A percentile compares a stretch with the other conserved stretches of the same genome.
phyloP scores from a whole-genome alignment of 208 protist species.

The Crithidia acanthocephali region DNA sequence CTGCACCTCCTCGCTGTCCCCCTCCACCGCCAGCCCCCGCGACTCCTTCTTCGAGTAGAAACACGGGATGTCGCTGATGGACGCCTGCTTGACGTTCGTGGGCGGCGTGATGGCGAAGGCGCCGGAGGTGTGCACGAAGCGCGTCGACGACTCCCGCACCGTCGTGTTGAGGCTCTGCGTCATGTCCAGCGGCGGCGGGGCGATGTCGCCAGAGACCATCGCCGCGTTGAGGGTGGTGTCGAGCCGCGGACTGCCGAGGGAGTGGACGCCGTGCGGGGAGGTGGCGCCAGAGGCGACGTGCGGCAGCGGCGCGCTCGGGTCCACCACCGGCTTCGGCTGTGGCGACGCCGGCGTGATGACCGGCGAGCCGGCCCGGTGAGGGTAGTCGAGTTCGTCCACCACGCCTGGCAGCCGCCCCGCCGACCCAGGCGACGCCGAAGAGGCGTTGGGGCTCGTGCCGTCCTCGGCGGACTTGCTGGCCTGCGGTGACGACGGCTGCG shows the following conservation, averaged over 20 bases:
- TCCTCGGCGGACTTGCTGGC: slow-evolving; percentile 31
- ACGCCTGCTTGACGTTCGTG: slow-evolving; percentile 60
- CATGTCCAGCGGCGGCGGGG: slow-evolving; percentile 32
- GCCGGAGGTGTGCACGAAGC: slow-evolving; percentile 60
- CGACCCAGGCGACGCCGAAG: slow-evolving; percentile 10
- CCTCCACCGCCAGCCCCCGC: slow-evolving; percentile 42
- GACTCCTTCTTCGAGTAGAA: slow-evolving; percentile 77
- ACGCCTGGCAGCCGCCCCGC: slow-evolving; percentile 53
- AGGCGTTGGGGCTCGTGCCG: slow-evolving; percentile 52
- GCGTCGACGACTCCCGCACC: slow-evolving; percentile 36
- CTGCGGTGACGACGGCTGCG: slow-evolving; percentile 42
- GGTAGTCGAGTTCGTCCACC: slow-evolving; percentile 79
- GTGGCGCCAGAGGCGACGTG: slow-evolving; percentile 32
- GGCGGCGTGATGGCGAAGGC: slow-evolving; percentile 59
- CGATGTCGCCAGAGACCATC: slow-evolving; percentile 48
- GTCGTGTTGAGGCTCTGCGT: slow-evolving; percentile 25
- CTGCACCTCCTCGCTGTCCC: slow-evolving; percentile 41
- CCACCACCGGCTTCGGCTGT: slow-evolving; percentile 59
- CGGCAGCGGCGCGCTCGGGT: slow-evolving; percentile 74
- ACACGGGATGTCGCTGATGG: slow-evolving; percentile 67
- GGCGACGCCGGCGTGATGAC: slow-evolving; percentile 33
- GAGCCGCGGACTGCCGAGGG: slow-evolving; percentile 28
- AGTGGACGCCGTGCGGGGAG: slow-evolving; percentile 42
- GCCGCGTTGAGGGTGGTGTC: slow-evolving; percentile 42
- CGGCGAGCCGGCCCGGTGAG: slow-evolving; percentile 58